Conservation (phyloP, 106 monocot species). For the Acanthochlamys bracteata region DNA sequence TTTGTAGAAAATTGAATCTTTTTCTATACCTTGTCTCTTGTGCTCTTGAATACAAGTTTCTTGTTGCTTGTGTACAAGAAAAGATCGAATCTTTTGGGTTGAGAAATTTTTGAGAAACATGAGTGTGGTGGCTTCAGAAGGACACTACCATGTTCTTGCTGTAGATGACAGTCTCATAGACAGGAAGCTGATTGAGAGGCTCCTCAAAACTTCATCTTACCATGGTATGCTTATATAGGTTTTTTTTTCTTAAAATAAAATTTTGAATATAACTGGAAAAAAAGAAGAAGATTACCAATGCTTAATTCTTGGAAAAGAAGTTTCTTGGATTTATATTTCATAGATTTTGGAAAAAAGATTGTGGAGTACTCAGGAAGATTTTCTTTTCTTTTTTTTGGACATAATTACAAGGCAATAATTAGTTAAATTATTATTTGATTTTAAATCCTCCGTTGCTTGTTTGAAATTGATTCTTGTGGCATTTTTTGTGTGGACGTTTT, state of each 20-base stretch:
- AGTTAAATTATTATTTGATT: background rate
- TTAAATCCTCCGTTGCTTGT: background rate
- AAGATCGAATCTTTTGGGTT: background rate
- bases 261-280: too few relatives aligned
- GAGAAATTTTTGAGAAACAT: background rate
- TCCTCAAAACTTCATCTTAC: slow-evolving; percentile 77
- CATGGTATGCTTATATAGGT: slow-evolving; percentile 33
- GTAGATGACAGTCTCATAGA: slow-evolving; percentile 88
- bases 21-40: background rate
- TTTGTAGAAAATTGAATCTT: background rate
- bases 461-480: background rate
- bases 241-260: background rate
- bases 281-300: background rate
- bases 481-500: background rate
- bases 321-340: too few relatives aligned
- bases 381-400: slow-evolving; percentile 2
- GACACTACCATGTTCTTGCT: slow-evolving; percentile 70
- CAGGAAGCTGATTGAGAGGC: slow-evolving; percentile 80
- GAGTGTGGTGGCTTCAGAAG: slow-evolving; percentile 20
- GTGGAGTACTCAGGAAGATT: background rate
- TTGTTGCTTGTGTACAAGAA: too few relatives aligned
- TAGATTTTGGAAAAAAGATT: background rate
- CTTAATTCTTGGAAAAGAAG: background rate
- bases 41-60: too few relatives aligned
- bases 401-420: too few relatives aligned